Evolutionary conservation across 2,329 filamentous ascomycete genomes (phyloP), one percentile per base, ranked within the genome.

Genomic region (Epichloe scottii): DNA sequence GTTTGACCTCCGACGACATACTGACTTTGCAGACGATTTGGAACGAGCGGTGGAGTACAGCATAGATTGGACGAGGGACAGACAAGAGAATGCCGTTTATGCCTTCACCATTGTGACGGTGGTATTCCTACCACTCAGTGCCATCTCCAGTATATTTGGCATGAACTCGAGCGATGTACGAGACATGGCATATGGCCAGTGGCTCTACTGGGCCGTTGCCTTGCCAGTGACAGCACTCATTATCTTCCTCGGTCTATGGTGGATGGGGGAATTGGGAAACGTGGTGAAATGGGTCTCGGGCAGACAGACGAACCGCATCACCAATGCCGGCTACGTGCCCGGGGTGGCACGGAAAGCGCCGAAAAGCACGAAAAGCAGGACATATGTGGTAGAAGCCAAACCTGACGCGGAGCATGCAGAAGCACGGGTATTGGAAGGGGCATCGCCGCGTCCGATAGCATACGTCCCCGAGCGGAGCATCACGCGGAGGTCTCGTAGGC

Each of bases 121-220:
- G 52, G 58, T 76, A 43, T 76, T 76, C 55, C 58, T 76, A 12
- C 73, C 74, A 0, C 63, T 76, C 6, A 68, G 67, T 47, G 63
- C 71, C 30, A 65, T 76, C 3, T 69, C 72, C 11, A 71, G 69
- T 57, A 69, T 76, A 51, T 73, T 78, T 55, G 74, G 75, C 50
- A 77, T 78, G 72, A 77, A 78, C 58, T 74, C 73, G 4, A 63
- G 61, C 46, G 75, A 77, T 56, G 64, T 77, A 4, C 68, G 73
- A 26, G 68, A 77, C 55, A 73, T 75, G 68, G 63, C 71, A n/a
- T 60, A 62, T 8, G 63, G 63, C 3, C 73, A 77, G 60, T 73
- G 72, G 69, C 57, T 71, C 3, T 78, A 74, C 60, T 78, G 75
- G 75, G 67, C 64, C 2, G 65, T 69, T 0, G 71, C 74, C 2